These are phyloP conservation scores for Hymenoscyphus fraxineus DNA, from an alignment of 2,329 filamentous ascomycete genomes.

Conservation along the genomic window DNA sequence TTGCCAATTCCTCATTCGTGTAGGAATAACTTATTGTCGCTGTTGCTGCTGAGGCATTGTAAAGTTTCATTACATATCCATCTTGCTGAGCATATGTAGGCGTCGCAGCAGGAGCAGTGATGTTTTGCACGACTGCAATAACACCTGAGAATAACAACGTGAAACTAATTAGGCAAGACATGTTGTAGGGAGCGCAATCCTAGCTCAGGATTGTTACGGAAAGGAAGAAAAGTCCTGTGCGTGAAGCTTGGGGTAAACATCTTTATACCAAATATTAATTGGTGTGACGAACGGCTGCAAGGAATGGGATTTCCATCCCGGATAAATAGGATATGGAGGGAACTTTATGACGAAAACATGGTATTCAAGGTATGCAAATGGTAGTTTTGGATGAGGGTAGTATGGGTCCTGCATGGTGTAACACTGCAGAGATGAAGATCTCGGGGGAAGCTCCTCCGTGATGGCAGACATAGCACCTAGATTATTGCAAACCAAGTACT, in stretches of 20 bases:
- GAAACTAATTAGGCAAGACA: neutral
- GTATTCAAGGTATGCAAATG: neutral
- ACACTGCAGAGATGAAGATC: neutral
- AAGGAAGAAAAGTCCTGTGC: neutral
- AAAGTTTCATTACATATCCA: constrained; percentile 28
- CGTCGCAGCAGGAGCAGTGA: neutral
- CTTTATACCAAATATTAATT: neutral
- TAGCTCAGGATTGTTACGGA: neutral
- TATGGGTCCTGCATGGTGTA: constrained; percentile 1
- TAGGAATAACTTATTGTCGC: constrained; percentile 43
- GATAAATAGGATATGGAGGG: constrained; percentile 1
- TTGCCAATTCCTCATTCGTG: constrained; percentile 43
- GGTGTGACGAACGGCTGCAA: constrained; percentile 1
- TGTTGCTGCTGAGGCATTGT: constrained; percentile 42
- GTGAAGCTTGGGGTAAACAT: neutral
- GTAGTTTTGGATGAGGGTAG: neutral
- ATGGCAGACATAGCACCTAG: constrained; percentile 2
- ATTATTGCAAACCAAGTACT: neutral
- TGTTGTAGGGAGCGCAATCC: neutral
- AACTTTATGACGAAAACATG: constrained; percentile 1
- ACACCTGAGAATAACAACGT: constrained; percentile 4
- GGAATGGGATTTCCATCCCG: neutral
- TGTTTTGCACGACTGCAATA: constrained; percentile 1
- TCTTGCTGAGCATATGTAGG: constrained; percentile 13
- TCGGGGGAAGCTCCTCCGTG: constrained; percentile 9